Conservation (phyloP, 805 yeast genomes). For the Wickerhamomyces sydowiorum region DNA sequence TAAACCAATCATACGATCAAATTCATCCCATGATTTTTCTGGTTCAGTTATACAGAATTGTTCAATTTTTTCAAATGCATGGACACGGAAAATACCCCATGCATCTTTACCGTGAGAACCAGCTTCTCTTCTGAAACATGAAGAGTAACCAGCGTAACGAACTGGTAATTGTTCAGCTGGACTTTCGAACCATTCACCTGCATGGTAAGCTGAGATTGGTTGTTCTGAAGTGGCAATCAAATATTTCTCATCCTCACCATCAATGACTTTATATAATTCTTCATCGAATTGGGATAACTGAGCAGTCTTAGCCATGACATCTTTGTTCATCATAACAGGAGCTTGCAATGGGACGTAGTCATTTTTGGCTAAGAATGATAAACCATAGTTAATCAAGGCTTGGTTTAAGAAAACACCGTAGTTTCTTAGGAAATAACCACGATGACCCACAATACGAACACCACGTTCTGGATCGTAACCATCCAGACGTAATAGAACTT, state of each 20-base stretch:
- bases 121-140: constrained; percentile 99
- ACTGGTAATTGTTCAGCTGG: constrained; percentile 96
- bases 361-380: constrained; percentile 70
- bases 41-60: constrained; percentile 96
- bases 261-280: constrained; percentile 93
- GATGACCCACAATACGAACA: constrained; percentile 94
- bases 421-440: constrained; percentile 94
- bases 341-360: constrained; percentile 92
- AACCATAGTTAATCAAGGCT: constrained; percentile 95
- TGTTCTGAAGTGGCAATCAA: constrained; percentile 98
- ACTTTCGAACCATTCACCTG: constrained; percentile 96
- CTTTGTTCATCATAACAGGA: constrained; percentile 99
- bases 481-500: constrained; percentile 86
- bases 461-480: constrained; percentile 99
- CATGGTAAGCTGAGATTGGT: constrained; percentile 96
- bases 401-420: constrained; percentile 97
- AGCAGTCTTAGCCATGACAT: constrained; percentile 98
- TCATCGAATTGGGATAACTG: constrained; percentile 97
- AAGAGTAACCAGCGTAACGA: constrained; percentile 95
- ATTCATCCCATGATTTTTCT: constrained; percentile 96
- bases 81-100: constrained; percentile 99
- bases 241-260: constrained; percentile 97
- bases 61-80: constrained; percentile 96
- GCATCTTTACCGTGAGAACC: constrained; percentile 99
- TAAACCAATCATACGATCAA: constrained; percentile 87